These are phyloP conservation scores for Vigna angularis DNA, from an alignment of 306 rosid species.

Conservation along the genomic window DNA sequence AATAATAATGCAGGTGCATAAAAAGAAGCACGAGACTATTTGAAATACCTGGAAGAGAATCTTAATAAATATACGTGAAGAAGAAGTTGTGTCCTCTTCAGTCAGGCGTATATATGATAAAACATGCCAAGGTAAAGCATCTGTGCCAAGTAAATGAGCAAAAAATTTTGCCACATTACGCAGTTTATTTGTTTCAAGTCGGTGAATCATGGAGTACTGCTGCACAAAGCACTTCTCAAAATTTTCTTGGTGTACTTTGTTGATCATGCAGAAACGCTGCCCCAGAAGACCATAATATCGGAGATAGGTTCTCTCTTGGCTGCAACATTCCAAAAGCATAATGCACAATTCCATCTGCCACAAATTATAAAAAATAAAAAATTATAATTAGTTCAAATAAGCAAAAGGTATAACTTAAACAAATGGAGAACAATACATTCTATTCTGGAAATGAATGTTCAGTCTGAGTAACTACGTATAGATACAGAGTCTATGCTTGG, in stretches of 20 bases:
- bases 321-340: conserved; percentile 93
- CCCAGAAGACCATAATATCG: conserved; percentile 92
- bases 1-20: conserved; percentile 9
- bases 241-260: conserved; percentile 87
- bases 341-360: conserved; percentile 79
- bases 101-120: conserved; percentile 82
- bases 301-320: conserved; percentile 89
- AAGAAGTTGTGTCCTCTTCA: conserved; percentile 90
- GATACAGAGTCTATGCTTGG: background rate
- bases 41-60: conserved; percentile 86
- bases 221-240: conserved; percentile 93
- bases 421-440: background rate
- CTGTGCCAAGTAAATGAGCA: conserved; percentile 91
- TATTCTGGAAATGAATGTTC: conserved; percentile 17
- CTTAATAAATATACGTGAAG: conserved; percentile 88
- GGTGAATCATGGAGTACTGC: conserved; percentile 89
- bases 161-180: conserved; percentile 86
- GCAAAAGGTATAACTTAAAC: background rate
- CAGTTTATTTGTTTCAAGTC: conserved; percentile 85
- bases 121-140: conserved; percentile 91
- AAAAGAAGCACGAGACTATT: conserved; percentile 6
- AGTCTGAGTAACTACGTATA: background rate
- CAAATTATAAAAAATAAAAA: conserved; percentile 38
- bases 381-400: background rate
- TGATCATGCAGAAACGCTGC: conserved; percentile 88